Evolutionary conservation across 2,329 filamentous ascomycete genomes (phyloP).

Genomic region (Claviceps sorghi): DNA sequence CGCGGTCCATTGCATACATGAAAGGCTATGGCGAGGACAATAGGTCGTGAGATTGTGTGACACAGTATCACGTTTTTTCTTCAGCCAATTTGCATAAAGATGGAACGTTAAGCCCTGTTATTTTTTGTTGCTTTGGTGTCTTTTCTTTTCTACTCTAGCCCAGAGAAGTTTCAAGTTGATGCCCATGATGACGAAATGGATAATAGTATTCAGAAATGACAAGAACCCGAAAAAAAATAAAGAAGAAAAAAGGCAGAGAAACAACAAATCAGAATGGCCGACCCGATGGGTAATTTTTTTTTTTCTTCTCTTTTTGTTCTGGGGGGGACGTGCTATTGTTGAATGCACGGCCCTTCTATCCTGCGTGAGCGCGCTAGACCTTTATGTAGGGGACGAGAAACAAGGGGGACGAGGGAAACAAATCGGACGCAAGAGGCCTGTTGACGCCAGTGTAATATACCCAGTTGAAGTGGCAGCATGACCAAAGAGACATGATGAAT

Average conservation of each 20-base stretch:
- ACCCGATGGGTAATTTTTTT: too few species aligned
- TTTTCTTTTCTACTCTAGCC: background rate
- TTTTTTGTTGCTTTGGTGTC: constrained; percentile 3
- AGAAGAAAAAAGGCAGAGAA: background rate
- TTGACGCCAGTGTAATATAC: background rate
- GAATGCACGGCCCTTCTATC: constrained; percentile 15
- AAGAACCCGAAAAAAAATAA: background rate
- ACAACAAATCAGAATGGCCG: background rate
- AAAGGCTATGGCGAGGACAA: background rate
- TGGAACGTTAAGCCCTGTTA: constrained; percentile 14
- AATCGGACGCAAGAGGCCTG: background rate
- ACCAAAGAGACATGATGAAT: background rate
- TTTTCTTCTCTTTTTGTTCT: background rate
- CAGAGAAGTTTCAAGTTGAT: too few species aligned
- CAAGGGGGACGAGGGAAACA: background rate
- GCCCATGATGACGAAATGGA: too few species aligned
- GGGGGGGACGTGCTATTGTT: constrained; percentile 10
- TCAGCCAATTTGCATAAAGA: background rate
- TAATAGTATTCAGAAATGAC: background rate
- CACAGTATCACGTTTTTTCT: too few species aligned
- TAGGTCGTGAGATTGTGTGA: too few species aligned
- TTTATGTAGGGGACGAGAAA: background rate
- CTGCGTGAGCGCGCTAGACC: background rate
- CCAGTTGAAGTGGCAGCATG: background rate
- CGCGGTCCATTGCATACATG: too few species aligned